Evolutionary conservation across 2,329 filamentous ascomycete species (phyloP).

Genomic region (Microsporum audouinii): DNA sequence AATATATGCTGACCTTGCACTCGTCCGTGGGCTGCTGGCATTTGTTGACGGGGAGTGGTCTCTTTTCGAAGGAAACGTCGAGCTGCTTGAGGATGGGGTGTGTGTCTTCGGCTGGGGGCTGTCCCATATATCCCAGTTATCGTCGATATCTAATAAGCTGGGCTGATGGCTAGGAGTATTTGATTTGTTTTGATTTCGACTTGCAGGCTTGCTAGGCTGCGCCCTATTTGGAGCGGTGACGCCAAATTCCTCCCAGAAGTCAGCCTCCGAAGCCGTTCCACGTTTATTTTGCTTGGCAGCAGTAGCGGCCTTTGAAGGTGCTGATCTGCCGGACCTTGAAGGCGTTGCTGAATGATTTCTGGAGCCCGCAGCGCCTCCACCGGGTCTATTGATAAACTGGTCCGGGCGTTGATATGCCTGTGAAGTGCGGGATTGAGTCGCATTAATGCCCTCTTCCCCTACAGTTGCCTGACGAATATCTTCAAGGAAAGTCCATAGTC

Average conservation of each 20-base stretch:
- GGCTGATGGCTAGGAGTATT: constrained; percentile 18
- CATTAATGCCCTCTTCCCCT: constrained; percentile 74
- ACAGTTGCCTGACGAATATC: constrained; percentile 92
- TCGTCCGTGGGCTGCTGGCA: constrained; percentile 42
- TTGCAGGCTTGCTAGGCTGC: constrained; percentile 19
- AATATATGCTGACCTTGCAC: constrained; percentile 38
- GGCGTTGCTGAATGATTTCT: constrained; percentile 23
- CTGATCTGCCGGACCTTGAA: constrained; percentile 18
- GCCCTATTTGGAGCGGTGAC: constrained; percentile 24
- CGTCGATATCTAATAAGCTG: constrained; percentile 35
- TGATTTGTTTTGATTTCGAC: constrained; percentile 27
- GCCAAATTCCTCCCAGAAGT: constrained; percentile 43
- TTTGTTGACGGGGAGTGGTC: constrained; percentile 36
- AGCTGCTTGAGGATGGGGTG: constrained; percentile 37
- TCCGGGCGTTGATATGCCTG: constrained; percentile 19
- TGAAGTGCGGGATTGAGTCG: constrained; percentile 33
- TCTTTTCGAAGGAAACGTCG: constrained; percentile 40
- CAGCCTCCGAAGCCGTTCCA: constrained; percentile 33
- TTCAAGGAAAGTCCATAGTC: constrained; percentile 88
- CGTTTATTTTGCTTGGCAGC: constrained; percentile 30
- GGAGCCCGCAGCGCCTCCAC: constrained; percentile 24
- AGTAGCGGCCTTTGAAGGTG: constrained; percentile 22
- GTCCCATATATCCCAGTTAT: constrained; percentile 47
- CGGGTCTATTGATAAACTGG: constrained; percentile 17
- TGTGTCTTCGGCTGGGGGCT: constrained; percentile 35